These are phyloP conservation scores for Helicostylum pulchrum DNA, from an alignment of 192 early-diverging fungal genomes.

Conservation along the genomic window DNA sequence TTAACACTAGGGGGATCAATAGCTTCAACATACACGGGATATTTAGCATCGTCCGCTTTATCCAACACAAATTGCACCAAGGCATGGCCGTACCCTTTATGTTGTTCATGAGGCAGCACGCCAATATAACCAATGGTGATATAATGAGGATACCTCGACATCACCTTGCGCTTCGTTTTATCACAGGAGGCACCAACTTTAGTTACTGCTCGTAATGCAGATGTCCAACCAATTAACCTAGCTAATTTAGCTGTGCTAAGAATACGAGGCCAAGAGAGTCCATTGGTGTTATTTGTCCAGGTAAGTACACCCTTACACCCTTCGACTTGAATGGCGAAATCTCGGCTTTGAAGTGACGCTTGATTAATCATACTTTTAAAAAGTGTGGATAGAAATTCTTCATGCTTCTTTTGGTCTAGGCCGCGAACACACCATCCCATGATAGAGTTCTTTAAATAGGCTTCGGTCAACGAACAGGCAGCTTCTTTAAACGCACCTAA, in stretches of 20 bases:
- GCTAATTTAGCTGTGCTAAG: conserved; percentile 18
- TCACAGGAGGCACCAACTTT: conserved; percentile 3
- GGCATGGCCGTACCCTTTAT: conserved; percentile 27
- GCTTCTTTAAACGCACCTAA: conserved; percentile 35
- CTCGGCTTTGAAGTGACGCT: conserved; percentile 25
- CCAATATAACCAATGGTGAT: conserved; percentile 28
- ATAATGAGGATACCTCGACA: conserved; percentile 12
- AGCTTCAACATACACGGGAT: conserved; percentile 21
- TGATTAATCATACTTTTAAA: conserved; percentile 30
- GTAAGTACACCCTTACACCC: conserved; percentile 34
- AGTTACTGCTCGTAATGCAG: conserved; percentile 15
- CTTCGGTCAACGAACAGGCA: conserved; percentile 25
- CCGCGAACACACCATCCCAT: conserved; percentile 24
- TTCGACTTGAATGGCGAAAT: conserved; percentile 36
- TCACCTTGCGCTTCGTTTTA: conserved; percentile 6
- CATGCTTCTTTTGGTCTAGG: background rate
- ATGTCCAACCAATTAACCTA: conserved; percentile 17
- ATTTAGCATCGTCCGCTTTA: conserved; percentile 23
- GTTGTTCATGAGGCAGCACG: conserved; percentile 27
- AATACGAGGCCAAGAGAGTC: conserved; percentile 11
- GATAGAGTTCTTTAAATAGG: conserved; percentile 18
- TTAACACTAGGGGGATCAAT: conserved; percentile 4
- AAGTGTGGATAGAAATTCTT: conserved; percentile 6
- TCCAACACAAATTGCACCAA: conserved; percentile 19
- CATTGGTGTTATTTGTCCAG: conserved; percentile 22